Evolutionary conservation across 495 filamentous ascomycete genomes (phyloP).

Genomic region (Aspergillus bridgeri): DNA sequence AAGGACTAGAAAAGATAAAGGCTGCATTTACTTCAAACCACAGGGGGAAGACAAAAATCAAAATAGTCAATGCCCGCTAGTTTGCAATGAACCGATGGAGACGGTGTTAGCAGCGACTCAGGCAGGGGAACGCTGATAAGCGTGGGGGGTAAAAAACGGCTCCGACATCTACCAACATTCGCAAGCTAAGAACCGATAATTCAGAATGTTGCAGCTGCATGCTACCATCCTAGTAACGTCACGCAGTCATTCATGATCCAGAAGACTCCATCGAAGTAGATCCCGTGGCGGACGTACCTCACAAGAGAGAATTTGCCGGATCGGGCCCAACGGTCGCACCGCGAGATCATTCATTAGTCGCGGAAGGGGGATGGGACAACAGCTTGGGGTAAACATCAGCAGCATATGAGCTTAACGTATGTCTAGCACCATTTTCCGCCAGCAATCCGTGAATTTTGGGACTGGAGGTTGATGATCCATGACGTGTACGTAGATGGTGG

Average conservation of each 20-base stretch:
- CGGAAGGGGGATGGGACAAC: not conserved
- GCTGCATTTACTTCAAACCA: not conserved
- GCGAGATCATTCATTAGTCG: not conserved
- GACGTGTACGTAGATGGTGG: slow-evolving; percentile 14
- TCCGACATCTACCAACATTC: slow-evolving; percentile 2
- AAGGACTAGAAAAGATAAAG: not conserved
- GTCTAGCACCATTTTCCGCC: not conserved
- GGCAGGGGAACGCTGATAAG: not conserved
- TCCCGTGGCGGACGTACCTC: slow-evolving; percentile 5
- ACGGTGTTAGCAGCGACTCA: not conserved
- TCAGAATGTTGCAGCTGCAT: not conserved
- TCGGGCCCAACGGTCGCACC: not conserved
- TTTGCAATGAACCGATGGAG: not conserved
- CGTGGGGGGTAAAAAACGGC: not conserved
- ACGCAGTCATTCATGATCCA: not conserved
- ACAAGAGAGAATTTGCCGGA: not conserved
- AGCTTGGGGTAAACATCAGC: not conserved
- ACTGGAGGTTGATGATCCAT: slow-evolving; percentile 4
- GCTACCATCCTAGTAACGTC: not conserved
- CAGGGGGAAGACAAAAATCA: not conserved
- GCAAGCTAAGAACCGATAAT: not conserved
- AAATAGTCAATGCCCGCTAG: not conserved
- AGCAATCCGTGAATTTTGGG: not conserved
- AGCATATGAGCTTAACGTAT: not conserved
- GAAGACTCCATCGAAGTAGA: not conserved